Conservation (phyloP, 306 rosid genomes). For the Rubus idaeus region DNA sequence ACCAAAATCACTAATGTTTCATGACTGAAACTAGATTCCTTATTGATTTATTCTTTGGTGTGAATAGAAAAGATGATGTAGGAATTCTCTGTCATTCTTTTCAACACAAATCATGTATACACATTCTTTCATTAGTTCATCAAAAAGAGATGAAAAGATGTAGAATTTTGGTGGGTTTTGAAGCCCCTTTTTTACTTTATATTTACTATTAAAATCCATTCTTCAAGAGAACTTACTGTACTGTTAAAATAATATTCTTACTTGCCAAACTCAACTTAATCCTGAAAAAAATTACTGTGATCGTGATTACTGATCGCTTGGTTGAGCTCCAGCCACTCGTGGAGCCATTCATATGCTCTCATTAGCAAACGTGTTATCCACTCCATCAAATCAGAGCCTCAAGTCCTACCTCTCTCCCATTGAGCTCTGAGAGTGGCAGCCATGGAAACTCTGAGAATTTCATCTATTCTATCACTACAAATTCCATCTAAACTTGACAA, state of each 20-base stretch:
- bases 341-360: not conserved
- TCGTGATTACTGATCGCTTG: not conserved
- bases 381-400: not conserved
- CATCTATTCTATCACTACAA: slow-evolving; percentile 42
- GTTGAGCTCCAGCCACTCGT: not conserved
- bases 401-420: not conserved
- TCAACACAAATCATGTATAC: slow-evolving; percentile 32
- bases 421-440: slow-evolving; percentile 18
- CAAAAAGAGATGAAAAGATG: slow-evolving; percentile 39
- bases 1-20: slow-evolving; percentile 33
- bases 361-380: not conserved
- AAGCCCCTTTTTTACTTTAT: slow-evolving; percentile 31
- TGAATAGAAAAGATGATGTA: slow-evolving; percentile 48
- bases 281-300: not conserved
- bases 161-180: slow-evolving; percentile 40
- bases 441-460: slow-evolving; percentile 56
- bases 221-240: too few species aligned
- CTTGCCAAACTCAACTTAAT: not conserved
- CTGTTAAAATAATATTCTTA: too few species aligned
- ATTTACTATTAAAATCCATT: too few species aligned
- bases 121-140: slow-evolving; percentile 40
- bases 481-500: slow-evolving; percentile 23
- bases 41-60: slow-evolving; percentile 53
- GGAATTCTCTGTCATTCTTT: slow-evolving; percentile 46
- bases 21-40: slow-evolving; percentile 33